Evolutionary conservation across 2,329 filamentous ascomycete species (phyloP).

Genomic region (Macroventuria anomochaeta): DNA sequence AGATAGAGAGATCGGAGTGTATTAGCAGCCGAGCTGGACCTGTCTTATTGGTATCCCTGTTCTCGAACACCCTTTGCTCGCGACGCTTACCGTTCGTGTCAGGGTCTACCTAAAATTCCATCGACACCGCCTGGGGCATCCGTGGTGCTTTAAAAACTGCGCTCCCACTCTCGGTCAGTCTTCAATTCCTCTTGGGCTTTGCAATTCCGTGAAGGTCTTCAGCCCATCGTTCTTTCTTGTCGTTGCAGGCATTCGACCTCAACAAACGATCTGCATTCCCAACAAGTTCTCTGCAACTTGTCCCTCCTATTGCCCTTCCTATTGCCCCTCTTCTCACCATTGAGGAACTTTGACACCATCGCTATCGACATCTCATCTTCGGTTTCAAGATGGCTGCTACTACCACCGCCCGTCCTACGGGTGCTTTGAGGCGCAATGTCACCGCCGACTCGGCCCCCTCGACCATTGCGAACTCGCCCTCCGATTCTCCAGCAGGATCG

Average conservation of each 20-base stretch:
- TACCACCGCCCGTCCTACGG: slow-evolving; percentile 61
- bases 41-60: slow-evolving; percentile 23
- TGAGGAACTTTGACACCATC: slow-evolving; percentile 1
- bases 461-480: slow-evolving; percentile 63
- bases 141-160: slow-evolving; percentile 16
- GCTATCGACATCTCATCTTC: slow-evolving; percentile 6
- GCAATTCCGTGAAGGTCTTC: slow-evolving; percentile 19
- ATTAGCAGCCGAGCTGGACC: slow-evolving; percentile 26
- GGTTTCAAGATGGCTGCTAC: slow-evolving; percentile 53
- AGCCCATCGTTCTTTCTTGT: slow-evolving; percentile 12
- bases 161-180: slow-evolving; percentile 9
- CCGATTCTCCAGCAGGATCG: slow-evolving; percentile 67
- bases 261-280: slow-evolving; percentile 32
- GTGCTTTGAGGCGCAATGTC: slow-evolving; percentile 52
- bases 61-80: slow-evolving; percentile 27
- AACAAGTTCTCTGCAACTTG: slow-evolving; percentile 30
- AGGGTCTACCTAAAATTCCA: slow-evolving; percentile 30
- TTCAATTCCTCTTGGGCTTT: slow-evolving; percentile 30
- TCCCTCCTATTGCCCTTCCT: slow-evolving; percentile 7
- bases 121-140: slow-evolving; percentile 34
- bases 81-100: slow-evolving; percentile 23
- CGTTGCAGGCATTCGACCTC: slow-evolving; percentile 23
- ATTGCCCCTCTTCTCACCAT: slow-evolving; percentile 13
- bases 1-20: slow-evolving; percentile 15
- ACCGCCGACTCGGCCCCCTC: slow-evolving; percentile 60